Evolutionary conservation across 768 basidiomycete species (phyloP).

Genomic region (Suillus paluster): DNA sequence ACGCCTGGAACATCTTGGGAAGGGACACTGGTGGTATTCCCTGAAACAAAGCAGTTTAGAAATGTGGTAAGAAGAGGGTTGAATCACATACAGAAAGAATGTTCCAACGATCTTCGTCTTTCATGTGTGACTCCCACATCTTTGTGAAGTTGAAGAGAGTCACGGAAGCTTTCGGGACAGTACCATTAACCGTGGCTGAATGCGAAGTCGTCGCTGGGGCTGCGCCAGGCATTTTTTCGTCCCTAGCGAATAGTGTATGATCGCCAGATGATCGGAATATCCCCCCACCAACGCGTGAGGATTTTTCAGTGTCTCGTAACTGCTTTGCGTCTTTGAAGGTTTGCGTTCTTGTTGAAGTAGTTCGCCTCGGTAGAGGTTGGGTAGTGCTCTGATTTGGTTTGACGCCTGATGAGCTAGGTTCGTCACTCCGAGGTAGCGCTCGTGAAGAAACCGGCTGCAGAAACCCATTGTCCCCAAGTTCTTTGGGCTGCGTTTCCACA

Average conservation of each 20-base stretch:
- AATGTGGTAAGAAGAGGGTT: not conserved
- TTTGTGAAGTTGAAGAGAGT: slow-evolving; percentile 68
- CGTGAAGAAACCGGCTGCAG: slow-evolving; percentile 48
- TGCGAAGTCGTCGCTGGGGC: slow-evolving; percentile 7
- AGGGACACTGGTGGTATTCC: slow-evolving; percentile 57
- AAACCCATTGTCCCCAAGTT: slow-evolving; percentile 24
- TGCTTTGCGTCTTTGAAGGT: slow-evolving; percentile 66
- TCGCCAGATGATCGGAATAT: slow-evolving; percentile 72
- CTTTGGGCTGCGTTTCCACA: slow-evolving; percentile 4
- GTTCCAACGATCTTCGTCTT: slow-evolving; percentile 54
- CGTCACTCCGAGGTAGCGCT: slow-evolving; percentile 6
- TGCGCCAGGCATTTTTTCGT: slow-evolving; percentile 16
- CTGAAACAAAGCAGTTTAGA: slow-evolving; percentile 36
- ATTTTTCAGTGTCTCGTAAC: slow-evolving; percentile 50
- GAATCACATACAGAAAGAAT: slow-evolving; percentile 57
- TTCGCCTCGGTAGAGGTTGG: slow-evolving; percentile 7
- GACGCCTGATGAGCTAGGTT: slow-evolving; percentile 17
- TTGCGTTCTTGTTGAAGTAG: slow-evolving; percentile 21
- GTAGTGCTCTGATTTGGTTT: slow-evolving; percentile 17
- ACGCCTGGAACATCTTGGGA: slow-evolving; percentile 67
- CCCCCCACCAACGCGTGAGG: slow-evolving; percentile 64
- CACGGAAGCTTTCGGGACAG: slow-evolving; percentile 34
- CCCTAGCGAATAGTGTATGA: slow-evolving; percentile 56
- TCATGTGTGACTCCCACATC: slow-evolving; percentile 53
- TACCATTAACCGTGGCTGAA: slow-evolving; percentile 7